phyloP scores from a whole-genome alignment of 768 basidiomycete species.

The Leccinum longicurvipes region DNA sequence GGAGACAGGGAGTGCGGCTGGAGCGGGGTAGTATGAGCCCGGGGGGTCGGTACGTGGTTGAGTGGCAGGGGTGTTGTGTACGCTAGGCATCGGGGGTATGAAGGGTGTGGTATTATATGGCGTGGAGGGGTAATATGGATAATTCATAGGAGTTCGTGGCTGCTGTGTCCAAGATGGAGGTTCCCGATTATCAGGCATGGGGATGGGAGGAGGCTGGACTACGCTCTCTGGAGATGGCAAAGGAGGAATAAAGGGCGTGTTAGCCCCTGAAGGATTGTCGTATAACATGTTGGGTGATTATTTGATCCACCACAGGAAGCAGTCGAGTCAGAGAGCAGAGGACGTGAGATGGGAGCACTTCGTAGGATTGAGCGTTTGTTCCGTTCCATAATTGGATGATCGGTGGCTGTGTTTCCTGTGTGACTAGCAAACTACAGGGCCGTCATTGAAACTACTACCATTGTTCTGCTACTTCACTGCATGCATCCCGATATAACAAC shows the following conservation, averaged over 20 bases:
- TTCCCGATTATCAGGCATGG: conserved; percentile 26
- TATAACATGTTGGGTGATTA: conserved; percentile 29
- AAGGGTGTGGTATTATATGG: conserved; percentile 39
- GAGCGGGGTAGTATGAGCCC: conserved; percentile 32
- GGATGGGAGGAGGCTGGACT: conserved; percentile 36
- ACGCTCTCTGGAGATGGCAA: conserved; percentile 32
- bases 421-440: too few relatives aligned
- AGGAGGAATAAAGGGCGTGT: conserved; percentile 41
- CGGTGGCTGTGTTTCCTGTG: conserved; percentile 23
- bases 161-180: conserved; percentile 35
- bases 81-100: conserved; percentile 34
- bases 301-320: conserved; percentile 18
- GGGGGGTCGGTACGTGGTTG: conserved; percentile 26
- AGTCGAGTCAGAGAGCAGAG: conserved; percentile 15
- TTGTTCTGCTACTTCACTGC: too few relatives aligned
- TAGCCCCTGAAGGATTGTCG: conserved; percentile 28
- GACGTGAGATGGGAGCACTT: conserved; percentile 18
- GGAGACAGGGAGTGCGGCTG: conserved; percentile 26
- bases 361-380: conserved; percentile 9
- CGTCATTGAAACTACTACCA: too few relatives aligned
- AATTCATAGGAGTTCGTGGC: conserved; percentile 33
- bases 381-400: conserved; percentile 12
- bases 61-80: conserved; percentile 22
- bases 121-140: conserved; percentile 38
- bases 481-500: too few relatives aligned